Conservation (phyloP, 1,284 basidiomycete genomes). For the Phellopilus nigrolimitatus region DNA sequence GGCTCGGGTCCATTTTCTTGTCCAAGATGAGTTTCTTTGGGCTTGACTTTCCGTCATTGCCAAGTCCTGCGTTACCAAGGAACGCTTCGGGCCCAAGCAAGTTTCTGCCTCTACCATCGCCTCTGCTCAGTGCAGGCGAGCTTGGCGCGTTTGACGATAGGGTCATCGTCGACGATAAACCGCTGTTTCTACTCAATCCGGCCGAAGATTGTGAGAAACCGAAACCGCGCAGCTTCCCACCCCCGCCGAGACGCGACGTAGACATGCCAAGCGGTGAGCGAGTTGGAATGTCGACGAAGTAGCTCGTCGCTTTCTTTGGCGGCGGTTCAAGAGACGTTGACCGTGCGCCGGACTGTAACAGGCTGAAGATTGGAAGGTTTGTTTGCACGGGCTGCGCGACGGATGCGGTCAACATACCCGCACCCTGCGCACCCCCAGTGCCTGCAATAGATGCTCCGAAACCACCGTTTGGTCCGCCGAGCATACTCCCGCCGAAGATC, state of each 20-base stretch:
- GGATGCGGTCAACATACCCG: conserved; percentile 70
- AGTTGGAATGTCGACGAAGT: conserved; percentile 66
- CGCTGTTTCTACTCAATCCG: conserved; percentile 31
- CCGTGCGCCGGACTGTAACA: conserved; percentile 67
- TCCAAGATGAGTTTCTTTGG: conserved; percentile 95
- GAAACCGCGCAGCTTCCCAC: conserved; percentile 69
- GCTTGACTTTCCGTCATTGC: conserved; percentile 71
- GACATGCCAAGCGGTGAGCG: conserved; percentile 56
- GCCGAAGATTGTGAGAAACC: conserved; percentile 36
- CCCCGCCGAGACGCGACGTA: conserved; percentile 54
- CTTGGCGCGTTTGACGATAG: conserved; percentile 49
- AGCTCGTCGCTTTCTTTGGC: conserved; percentile 67
- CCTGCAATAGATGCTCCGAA: conserved; percentile 39
- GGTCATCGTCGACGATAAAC: conserved; percentile 37
- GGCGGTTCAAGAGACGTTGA: conserved; percentile 53
- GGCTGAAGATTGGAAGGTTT: conserved; percentile 72
- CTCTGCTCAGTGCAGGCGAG: conserved; percentile 46
- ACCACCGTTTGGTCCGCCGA: conserved; percentile 29
- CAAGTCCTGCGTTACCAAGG: conserved; percentile 46
- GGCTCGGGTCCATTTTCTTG: conserved; percentile 69
- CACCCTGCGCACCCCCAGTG: conserved; percentile 32
- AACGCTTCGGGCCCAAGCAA: conserved; percentile 49
- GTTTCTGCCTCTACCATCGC: conserved; percentile 38
- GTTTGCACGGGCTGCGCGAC: conserved; percentile 89
- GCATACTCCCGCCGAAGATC: conserved; percentile 42